Conservation (phyloP, 306 rosid species). For the Pachyrhizus erosus region DNA sequence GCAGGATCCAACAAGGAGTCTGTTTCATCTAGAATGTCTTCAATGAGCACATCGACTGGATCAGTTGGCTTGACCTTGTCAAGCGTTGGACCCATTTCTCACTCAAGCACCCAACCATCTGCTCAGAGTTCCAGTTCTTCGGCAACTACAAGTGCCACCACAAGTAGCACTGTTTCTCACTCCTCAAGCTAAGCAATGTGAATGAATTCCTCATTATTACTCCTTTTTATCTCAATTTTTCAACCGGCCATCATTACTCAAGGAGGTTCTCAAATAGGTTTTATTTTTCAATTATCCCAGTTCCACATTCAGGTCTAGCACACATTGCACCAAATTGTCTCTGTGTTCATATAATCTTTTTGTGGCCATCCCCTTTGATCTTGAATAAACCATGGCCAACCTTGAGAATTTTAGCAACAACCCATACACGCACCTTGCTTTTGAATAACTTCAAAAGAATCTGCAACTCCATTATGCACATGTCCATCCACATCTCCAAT, state of each 20-base stretch:
- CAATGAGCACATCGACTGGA: conserved; percentile 77
- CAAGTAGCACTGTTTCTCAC: conserved; percentile 61
- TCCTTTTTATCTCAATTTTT: conserved; percentile 71
- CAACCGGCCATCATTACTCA: conserved; percentile 64
- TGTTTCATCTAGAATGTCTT: conserved; percentile 75
- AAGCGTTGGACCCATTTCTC: conserved; percentile 58
- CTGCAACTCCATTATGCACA: conserved; percentile 61
- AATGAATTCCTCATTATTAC: conserved; percentile 60
- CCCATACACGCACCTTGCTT: conserved; percentile 70
- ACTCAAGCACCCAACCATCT: conserved; percentile 63
- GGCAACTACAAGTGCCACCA: conserved; percentile 55
- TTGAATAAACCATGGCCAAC: conserved; percentile 84
- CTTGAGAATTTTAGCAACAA: conserved; percentile 72
- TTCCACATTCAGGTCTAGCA: conserved; percentile 68
- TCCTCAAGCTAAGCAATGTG: conserved; percentile 77
- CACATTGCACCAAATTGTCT: conserved; percentile 65
- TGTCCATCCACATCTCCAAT: conserved; percentile 55
- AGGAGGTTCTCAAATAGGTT: conserved; percentile 74
- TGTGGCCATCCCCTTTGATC: conserved; percentile 75
- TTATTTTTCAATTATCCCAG: conserved; percentile 65
- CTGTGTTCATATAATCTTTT: conserved; percentile 69
- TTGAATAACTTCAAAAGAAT: conserved; percentile 76
- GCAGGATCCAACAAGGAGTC: conserved; percentile 78
- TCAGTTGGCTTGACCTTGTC: conserved; percentile 83
- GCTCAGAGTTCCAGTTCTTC: conserved; percentile 69